Base-by-base conservation (phyloP, 495 filamentous ascomycete genomes). In the Tuber melanosporum region DNA sequence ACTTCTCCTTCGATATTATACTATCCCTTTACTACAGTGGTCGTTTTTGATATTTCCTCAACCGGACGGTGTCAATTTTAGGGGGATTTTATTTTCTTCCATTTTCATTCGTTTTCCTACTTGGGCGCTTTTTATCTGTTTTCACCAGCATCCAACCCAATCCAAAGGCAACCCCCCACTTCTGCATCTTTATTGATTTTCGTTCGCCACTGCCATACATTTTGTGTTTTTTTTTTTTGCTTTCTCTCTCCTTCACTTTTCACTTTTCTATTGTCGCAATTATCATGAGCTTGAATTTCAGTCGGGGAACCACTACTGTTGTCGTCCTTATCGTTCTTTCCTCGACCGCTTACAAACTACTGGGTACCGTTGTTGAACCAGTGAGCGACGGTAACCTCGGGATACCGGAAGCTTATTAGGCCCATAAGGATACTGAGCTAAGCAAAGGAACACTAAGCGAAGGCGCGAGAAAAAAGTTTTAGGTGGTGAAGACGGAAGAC, bases 211-310 rank as follows among this genome's bases (percentile, higher is more conserved):
- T 71, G 15, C 42, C 69, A 15, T 41, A 71, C 46, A 19, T 39
- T 62, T 43, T 43, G 52, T 52, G 32, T 17, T 17, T 72, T 43
- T 78, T n/a, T 62, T 71, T 46, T 74, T 45, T 52, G 73, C 77
- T 73, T 19, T 69, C 71, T 73, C 71, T 66, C 47, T 62, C 45
- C 32, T 19, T 17, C 71, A 46, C 71, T 74, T 73, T 32, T 62
- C 52, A 26, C 49, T 52, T 52, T 52, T 62, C 52, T 76, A 49
- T 26, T 17, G 77, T 72, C 71, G 71, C 42, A 76, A 79, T 80
- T 80, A 71, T 41, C 74, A 80, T 80, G 74, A 75, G 74, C 74
- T 73, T 80, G 73, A 79, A 52, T 70, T 80, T 70, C 71, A 45
- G 77, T 69, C 49, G 66, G 42, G 57, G 57, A 66, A 76, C 36